Conservation (phyloP, 1,139 yeast genomes). For the Geotrichum macrosporum region DNA sequence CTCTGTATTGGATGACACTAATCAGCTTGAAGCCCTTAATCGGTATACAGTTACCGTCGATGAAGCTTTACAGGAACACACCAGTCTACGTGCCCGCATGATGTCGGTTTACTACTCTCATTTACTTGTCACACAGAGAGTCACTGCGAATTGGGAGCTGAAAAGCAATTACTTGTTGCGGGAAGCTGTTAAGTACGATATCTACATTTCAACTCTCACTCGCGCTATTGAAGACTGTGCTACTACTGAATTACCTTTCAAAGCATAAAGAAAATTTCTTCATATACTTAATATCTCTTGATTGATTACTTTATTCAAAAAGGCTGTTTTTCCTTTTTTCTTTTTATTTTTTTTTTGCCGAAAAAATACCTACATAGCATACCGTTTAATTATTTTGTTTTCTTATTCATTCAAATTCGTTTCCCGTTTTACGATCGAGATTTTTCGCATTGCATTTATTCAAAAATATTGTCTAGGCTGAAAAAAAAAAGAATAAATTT, state of each 20-base stretch:
- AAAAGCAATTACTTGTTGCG: conserved; percentile 33
- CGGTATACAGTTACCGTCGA: conserved; percentile 29
- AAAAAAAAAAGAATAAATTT: too few species aligned
- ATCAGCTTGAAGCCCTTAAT: conserved; percentile 31
- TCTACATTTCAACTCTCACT: conserved; percentile 31
- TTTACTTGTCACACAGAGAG: conserved; percentile 30
- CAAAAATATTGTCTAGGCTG: too few species aligned
- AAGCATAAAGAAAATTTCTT: too few species aligned
- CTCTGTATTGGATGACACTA: conserved; percentile 29
- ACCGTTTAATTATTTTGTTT: too few species aligned
- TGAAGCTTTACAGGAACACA: conserved; percentile 31
- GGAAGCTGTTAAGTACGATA: conserved; percentile 36
- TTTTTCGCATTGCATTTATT: too few species aligned
- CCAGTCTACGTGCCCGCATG: conserved; percentile 22
- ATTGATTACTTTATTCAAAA: too few species aligned
- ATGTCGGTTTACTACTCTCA: conserved; percentile 15
- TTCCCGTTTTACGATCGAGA: too few species aligned
- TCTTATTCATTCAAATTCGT: too few species aligned
- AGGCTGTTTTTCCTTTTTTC: too few species aligned
- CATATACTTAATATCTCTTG: too few species aligned
- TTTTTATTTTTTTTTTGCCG: too few species aligned
- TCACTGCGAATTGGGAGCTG: conserved; percentile 37
- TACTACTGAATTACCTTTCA: conserved; percentile 2
- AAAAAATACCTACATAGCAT: too few species aligned
- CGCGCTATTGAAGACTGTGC: conserved; percentile 29